Evolutionary conservation across 2,329 filamentous ascomycete genomes (phyloP), one percentile per base, ranked within the genome.

Genomic region (Sporothrix curviconia): DNA sequence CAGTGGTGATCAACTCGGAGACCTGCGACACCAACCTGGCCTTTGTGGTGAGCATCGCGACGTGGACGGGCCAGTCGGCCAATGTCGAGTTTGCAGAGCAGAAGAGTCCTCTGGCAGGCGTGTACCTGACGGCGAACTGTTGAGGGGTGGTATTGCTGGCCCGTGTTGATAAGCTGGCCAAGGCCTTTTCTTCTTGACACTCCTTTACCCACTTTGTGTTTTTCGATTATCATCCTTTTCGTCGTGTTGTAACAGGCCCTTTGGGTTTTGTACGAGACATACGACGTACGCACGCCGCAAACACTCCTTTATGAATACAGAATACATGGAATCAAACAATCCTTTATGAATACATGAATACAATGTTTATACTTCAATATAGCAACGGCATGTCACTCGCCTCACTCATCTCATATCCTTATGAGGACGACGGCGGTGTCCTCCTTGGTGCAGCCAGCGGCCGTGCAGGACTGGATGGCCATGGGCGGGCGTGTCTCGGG

Each of bases 401-500:
- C n/a, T n/a, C n/a, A n/a, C n/a, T n/a, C n/a, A n/a, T n/a, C n/a
- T n/a, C n/a, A n/a, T n/a, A n/a, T n/a, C n/a, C n/a, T n/a, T n/a
- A n/a, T 80, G 62, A 83, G 67, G 37, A 77, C 74, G 49, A 83
- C 71, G 46, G 75, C 75, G 32, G 76, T 77, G 51, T 68, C 69
- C 56, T 76, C 70, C 22, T 70, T 74, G 3, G 74, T 75, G 67
- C 80, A 82, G 51, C 76, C 74, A 44, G 65, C 66, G 19, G 69
- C 67, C 25, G 76, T 75, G 65, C 79, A 83, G 59, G 71, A 73
- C 64, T 78, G 70, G 74, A 76, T 79, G 47, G 72, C 76, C 65
- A 83, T 69, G 53, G 73, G 64, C 55, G 79, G 80, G 62, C 83
- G 80, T n/a, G 69, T 71, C 63, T 81, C 79, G 7, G 73, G 12